phyloP scores from a whole-genome alignment of 805 yeast species.

The Metschnikowia shivogae region DNA sequence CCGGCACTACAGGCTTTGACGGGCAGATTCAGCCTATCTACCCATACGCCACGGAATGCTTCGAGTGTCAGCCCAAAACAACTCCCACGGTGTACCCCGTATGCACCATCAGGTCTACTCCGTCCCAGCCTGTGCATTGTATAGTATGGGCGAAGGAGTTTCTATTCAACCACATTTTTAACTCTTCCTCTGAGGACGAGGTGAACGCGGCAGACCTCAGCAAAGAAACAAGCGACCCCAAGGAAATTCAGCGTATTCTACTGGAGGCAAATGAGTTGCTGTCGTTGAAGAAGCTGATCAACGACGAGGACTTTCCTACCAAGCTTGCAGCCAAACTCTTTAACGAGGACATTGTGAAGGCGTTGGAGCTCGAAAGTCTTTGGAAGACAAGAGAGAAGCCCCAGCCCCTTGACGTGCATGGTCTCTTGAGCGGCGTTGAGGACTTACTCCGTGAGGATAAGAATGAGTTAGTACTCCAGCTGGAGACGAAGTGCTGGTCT shows the following conservation, averaged over 20 bases:
- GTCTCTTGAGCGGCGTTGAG: constrained; percentile 14
- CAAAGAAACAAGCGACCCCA: constrained; percentile 57
- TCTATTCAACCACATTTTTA: constrained; percentile 75
- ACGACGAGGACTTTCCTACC: constrained; percentile 18
- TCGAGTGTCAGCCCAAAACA: constrained; percentile 83
- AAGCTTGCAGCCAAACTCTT: constrained; percentile 60
- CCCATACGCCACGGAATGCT: constrained; percentile 83
- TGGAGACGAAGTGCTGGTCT: constrained; percentile 54
- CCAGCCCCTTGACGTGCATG: constrained; percentile 45
- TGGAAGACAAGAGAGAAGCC: constrained; percentile 78
- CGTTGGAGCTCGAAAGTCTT: constrained; percentile 63
- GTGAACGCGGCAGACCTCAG: constrained; percentile 22
- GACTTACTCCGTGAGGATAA: constrained; percentile 18
- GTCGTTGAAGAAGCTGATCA: constrained; percentile 25
- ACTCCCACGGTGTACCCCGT: constrained; percentile 92
- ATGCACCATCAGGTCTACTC: constrained; percentile 95
- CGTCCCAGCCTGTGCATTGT: constrained; percentile 93
- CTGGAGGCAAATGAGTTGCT: constrained; percentile 65
- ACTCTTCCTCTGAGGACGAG: constrained; percentile 36
- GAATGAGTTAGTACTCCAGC: constrained; percentile 15
- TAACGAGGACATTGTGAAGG: constrained; percentile 70
- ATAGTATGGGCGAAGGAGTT: constrained; percentile 97
- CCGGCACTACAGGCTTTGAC: constrained; percentile 91
- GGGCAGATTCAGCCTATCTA: constrained; percentile 94
- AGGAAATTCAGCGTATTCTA: constrained; percentile 59